phyloP scores from a whole-genome alignment of 2,329 filamentous ascomycete species.

The Cryphonectria radicalis region DNA sequence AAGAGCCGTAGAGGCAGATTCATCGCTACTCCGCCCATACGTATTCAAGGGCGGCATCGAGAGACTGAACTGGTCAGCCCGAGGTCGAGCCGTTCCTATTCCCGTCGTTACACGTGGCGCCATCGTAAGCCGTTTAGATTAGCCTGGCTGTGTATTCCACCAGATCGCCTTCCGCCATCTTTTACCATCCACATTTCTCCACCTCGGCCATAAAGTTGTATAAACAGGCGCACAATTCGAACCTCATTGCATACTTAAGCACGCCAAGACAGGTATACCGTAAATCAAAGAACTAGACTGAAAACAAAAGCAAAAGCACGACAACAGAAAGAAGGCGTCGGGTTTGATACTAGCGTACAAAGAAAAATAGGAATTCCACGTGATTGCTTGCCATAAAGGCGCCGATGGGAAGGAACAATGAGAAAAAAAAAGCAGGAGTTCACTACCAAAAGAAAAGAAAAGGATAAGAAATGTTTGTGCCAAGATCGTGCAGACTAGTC shows the following conservation, averaged over 20 bases:
- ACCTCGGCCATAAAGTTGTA: neutral
- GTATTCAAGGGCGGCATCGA: neutral
- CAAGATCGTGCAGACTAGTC: slow-evolving; percentile 14
- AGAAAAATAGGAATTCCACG: neutral
- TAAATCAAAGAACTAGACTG: slow-evolving; percentile 4
- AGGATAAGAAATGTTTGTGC: neutral
- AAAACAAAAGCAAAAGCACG: neutral
- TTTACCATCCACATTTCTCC: neutral
- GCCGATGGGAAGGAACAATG: neutral
- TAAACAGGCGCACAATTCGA: neutral
- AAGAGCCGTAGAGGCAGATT: neutral
- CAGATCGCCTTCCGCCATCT: neutral
- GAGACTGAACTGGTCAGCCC: neutral
- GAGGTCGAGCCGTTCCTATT: neutral
- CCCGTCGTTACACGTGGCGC: neutral
- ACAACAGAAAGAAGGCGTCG: slow-evolving; percentile 11
- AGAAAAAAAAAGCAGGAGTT: neutral
- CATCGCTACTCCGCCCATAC: neutral
- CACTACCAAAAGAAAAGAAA: neutral
- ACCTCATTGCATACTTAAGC: slow-evolving; percentile 16
- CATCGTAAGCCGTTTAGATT: neutral
- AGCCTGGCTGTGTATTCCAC: neutral
- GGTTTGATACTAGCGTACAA: neutral
- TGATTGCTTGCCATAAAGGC: neutral
- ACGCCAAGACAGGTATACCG: slow-evolving; percentile 23